These are phyloP conservation scores for Aspergillus candidus DNA, from an alignment of 2,329 filamentous ascomycete species.

Conservation along the genomic window DNA sequence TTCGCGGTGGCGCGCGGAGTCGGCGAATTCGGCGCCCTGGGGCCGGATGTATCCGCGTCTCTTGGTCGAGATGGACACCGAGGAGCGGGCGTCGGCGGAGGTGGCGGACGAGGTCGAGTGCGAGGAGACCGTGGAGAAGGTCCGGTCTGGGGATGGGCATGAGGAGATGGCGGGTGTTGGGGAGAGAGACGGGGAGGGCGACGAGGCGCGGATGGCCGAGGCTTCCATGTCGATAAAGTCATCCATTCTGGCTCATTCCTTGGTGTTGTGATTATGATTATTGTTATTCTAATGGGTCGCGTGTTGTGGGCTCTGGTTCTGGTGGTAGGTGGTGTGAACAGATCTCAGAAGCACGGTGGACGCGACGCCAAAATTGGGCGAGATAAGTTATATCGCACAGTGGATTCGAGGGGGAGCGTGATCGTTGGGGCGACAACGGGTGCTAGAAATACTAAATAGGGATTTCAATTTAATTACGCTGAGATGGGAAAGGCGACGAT, in stretches of 20 bases:
- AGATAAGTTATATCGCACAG: conserved; percentile 1
- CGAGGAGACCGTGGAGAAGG: conserved; percentile 43
- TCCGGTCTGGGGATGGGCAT: conserved; percentile 39
- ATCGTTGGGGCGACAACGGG: too few species aligned
- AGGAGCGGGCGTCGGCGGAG: conserved; percentile 38
- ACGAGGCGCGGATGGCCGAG: conserved; percentile 26
- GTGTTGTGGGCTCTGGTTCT: too few species aligned
- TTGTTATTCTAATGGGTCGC: background rate
- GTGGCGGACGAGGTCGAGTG: conserved; percentile 41
- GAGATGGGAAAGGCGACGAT: conserved; percentile 6
- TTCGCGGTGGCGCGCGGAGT: conserved; percentile 81
- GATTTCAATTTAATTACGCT: too few species aligned
- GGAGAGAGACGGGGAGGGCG: conserved; percentile 37
- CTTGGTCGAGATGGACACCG: conserved; percentile 41
- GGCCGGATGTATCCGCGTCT: conserved; percentile 82
- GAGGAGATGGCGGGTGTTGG: conserved; percentile 41
- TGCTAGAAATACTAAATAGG: too few species aligned
- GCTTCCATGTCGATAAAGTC: conserved; percentile 19
- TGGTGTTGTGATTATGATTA: background rate
- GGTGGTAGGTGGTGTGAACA: background rate
- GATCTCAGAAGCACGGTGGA: background rate
- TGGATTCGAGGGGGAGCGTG: too few species aligned
- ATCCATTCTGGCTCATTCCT: conserved; percentile 19
- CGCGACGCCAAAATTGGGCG: background rate
- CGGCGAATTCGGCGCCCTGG: conserved; percentile 80